Conservation (phyloP, 441 rosid species). For the Flueggea neowawraea region DNA sequence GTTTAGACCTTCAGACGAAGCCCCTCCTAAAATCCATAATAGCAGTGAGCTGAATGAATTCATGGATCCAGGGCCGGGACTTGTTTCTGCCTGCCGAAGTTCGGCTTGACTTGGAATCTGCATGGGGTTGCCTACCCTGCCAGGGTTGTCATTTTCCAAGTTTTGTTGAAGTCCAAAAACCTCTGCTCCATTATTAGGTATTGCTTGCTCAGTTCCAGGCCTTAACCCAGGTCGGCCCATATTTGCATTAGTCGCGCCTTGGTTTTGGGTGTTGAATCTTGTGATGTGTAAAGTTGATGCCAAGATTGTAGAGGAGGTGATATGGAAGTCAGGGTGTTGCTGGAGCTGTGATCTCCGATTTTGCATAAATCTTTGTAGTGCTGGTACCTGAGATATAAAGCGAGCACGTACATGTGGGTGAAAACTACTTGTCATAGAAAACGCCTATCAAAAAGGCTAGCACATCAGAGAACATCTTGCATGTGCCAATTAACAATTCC, state of each 20-base stretch:
- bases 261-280: conserved; percentile 67
- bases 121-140: conserved; percentile 24
- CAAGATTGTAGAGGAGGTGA: conserved; percentile 91
- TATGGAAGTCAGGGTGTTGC: conserved; percentile 89
- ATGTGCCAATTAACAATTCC: neutral
- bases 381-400: conserved; percentile 61
- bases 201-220: conserved; percentile 37
- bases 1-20: conserved; percentile 81
- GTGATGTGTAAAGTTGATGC: conserved; percentile 96
- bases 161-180: conserved; percentile 28
- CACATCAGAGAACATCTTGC: too few relatives aligned
- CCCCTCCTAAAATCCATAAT: conserved; percentile 93
- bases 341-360: conserved; percentile 72
- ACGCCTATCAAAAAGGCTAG: too few relatives aligned
- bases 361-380: conserved; percentile 84
- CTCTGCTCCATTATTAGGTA: conserved; percentile 26
- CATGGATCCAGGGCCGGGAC: conserved; percentile 58
- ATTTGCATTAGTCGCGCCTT: conserved; percentile 39
- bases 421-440: too few relatives aligned
- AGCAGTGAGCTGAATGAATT: conserved; percentile 81
- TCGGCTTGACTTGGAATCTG: conserved; percentile 41
- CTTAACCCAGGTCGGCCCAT: conserved; percentile 42
- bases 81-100: conserved; percentile 43
- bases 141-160: conserved; percentile 23
- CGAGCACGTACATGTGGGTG: too few relatives aligned